A percentile compares a stretch with the other conserved stretches of the same genome.
Conservation (phyloP, 306 rosid species). For the Quercus bicolor region DNA sequence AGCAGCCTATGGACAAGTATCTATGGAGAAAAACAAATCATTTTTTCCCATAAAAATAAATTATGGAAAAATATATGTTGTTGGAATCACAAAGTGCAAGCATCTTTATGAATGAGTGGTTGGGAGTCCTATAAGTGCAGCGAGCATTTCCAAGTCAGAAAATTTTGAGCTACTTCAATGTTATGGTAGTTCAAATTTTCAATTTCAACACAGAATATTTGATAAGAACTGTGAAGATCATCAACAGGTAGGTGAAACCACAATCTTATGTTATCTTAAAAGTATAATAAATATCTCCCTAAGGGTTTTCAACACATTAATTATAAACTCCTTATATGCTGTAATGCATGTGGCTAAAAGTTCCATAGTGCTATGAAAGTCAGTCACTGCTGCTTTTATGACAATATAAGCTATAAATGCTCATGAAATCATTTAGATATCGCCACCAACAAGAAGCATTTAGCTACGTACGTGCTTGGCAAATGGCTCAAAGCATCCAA, state of each 20-base stretch:
- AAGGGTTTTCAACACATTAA: conserved; percentile 12
- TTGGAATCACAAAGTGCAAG: no score
- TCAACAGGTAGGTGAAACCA: neutral
- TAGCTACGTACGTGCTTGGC: neutral
- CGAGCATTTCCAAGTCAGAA: neutral
- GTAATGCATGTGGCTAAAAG: conserved; percentile 28
- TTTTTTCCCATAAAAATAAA: no score
- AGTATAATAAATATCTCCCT: conserved; percentile 1
- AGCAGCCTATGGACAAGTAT: no score
- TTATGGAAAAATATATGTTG: no score
- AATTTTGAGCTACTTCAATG: neutral
- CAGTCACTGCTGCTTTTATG: conserved; percentile 40
- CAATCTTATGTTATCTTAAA: neutral
- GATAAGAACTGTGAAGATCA: neutral
- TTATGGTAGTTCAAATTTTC: neutral
- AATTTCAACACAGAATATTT: neutral
- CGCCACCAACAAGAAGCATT: conserved; percentile 12
- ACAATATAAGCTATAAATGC: conserved; percentile 27
- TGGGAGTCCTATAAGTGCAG: neutral
- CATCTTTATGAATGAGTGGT: neutral
- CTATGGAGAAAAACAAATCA: no score
- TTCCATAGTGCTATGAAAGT: conserved; percentile 28
- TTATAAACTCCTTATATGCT: conserved; percentile 32
- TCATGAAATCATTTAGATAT: conserved; percentile 32
- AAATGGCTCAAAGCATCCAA: conserved; percentile 48